Evolutionary conservation across 1,284 basidiomycete species (phyloP), one percentile per base, ranked within the genome.

Genomic region (Sporisorium reilianum): DNA sequence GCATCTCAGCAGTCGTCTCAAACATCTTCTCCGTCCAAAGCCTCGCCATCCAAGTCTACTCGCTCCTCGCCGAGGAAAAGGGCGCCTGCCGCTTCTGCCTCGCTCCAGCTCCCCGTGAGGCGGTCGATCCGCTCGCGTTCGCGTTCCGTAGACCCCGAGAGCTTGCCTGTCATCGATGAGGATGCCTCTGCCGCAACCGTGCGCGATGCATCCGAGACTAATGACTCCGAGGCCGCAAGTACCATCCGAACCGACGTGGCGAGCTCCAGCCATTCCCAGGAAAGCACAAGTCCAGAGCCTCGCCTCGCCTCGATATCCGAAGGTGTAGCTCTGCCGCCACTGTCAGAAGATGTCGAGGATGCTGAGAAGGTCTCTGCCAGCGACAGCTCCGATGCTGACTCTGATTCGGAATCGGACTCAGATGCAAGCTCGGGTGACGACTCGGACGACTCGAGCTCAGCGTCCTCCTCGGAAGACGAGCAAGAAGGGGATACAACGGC

Each of bases 61-160:
- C 64, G 69, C 41, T 28, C 58, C 3, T 71, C 68, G 23, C 69
- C 69, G 6, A 66, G 64, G 26, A 73, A 73, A 49, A 64, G 60
- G 50, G 40, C 50, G 12, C 32, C 66, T 10, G 59, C 56, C 6
- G 48, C 61, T 6, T 48, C 67, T n/a, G 40, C 53, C 2, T 57
- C 67, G 50, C 67, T 70, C 3, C 61, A 64, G 50, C 49, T 58
- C 16, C 57, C 60, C 12, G 22, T 57, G 9, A 57, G 64, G 40
- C 54, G 58, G 5, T 73, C 64, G n/a, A 67, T 60, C 34, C 69
- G 69, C 42, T 65, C 64, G 34, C 64, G 70, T 25, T 73, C 70
- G n/a, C 70, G 58, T 30, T 73, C 70, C 1, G 61, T 73, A 2
- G 55, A 54, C 16, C 55, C 53, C 14, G 70, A 73, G 7, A 46